Evolutionary conservation across 768 basidiomycete species (phyloP).

Genomic region (Mycena galericulata): DNA sequence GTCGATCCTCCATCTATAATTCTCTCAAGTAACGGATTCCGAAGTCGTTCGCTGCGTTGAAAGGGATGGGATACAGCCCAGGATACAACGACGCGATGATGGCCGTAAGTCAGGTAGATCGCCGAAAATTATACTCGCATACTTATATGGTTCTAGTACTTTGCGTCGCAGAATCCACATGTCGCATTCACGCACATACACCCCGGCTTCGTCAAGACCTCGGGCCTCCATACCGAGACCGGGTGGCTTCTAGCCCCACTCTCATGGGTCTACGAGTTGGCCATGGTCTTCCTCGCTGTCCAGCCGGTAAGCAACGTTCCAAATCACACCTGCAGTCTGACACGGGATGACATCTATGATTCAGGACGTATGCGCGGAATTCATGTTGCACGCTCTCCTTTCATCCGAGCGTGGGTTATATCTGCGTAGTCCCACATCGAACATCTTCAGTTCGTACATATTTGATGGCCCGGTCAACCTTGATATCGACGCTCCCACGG

Average conservation of each 20-base stretch:
- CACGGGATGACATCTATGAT: background rate
- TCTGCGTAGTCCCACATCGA: constrained; percentile 1
- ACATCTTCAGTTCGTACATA: constrained; percentile 6
- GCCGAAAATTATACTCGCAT: background rate
- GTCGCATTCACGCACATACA: constrained; percentile 40
- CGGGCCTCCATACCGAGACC: constrained; percentile 16
- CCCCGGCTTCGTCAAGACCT: constrained; percentile 40
- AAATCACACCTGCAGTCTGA: background rate
- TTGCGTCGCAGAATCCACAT: constrained; percentile 33
- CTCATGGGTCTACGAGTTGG: constrained; percentile 6
- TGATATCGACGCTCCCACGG: background rate
- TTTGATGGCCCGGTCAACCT: background rate
- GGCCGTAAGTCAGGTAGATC: background rate
- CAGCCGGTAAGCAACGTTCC: background rate
- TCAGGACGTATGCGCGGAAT: constrained; percentile 22
- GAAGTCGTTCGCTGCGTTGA: constrained; percentile 6
- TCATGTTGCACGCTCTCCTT: constrained; percentile 29
- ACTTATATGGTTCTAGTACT: constrained; percentile 29
- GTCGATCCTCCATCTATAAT: background rate
- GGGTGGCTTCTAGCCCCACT: constrained; percentile 16
- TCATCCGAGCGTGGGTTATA: constrained; percentile 7
- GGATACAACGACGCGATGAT: constrained; percentile 15
- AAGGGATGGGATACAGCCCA: constrained; percentile 10
- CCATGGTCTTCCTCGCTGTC: constrained; percentile 8
- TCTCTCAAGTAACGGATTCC: background rate